Evolutionary conservation across 2,329 filamentous ascomycete genomes (phyloP).

Genomic region (Paracoccidioides lutzii): DNA sequence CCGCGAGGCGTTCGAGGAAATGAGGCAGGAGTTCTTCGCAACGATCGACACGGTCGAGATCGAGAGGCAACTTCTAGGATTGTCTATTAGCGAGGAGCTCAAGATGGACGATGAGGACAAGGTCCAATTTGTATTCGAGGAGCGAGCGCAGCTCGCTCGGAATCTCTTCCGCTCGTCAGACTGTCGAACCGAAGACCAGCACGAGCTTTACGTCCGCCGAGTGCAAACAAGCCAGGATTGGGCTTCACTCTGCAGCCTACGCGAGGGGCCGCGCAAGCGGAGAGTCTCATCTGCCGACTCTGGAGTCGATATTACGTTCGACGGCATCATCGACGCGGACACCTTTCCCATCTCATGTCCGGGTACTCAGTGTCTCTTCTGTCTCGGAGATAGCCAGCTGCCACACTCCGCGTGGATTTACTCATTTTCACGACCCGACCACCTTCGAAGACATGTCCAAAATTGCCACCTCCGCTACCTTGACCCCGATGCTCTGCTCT

Average conservation of each 20-base stretch:
- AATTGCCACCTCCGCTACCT: conserved; percentile 3
- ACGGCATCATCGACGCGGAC: not conserved
- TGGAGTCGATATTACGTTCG: not conserved
- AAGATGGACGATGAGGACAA: too few species aligned
- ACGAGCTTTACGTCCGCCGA: not conserved
- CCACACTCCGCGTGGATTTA: not conserved
- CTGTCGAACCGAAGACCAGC: not conserved
- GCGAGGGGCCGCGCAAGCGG: not conserved
- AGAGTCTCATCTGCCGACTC: not conserved
- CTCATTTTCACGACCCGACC: conserved; percentile 1
- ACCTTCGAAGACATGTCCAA: conserved; percentile 4
- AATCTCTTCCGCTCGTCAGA: conserved; percentile 3
- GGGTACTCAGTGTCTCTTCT: not conserved
- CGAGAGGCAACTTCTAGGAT: too few species aligned
- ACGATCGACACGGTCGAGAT: too few species aligned
- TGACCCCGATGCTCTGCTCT: not conserved
- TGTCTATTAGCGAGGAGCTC: too few species aligned
- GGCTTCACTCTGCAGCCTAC: conserved; percentile 2
- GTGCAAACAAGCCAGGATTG: conserved; percentile 4
- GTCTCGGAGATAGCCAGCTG: not conserved
- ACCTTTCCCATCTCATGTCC: not conserved
- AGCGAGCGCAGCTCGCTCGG: not conserved
- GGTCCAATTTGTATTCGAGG: too few species aligned
- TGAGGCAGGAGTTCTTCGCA: too few species aligned
- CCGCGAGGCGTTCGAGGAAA: not conserved